Evolutionary conservation across 164 flowering plant species (phyloP).

Genomic region (Kalanchoe fedtschenkoi): DNA sequence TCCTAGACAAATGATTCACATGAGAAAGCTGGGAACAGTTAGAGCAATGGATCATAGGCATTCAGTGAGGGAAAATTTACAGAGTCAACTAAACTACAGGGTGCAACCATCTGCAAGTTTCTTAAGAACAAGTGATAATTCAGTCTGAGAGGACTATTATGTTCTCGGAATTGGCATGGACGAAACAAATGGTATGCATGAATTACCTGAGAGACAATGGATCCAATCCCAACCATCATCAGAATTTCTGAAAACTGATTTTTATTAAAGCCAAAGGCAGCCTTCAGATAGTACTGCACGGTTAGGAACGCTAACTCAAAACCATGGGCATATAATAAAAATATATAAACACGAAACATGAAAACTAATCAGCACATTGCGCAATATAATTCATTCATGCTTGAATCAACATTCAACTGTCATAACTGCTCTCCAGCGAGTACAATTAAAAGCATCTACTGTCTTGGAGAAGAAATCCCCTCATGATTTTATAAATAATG

Average conservation of each 20-base stretch:
- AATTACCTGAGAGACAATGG: conserved; percentile 79
- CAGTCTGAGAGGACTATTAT: neutral
- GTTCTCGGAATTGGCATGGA: neutral
- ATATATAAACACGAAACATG: no score
- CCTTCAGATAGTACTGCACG: conserved; percentile 84
- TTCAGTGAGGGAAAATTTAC: no score
- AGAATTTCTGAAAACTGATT: conserved; percentile 72
- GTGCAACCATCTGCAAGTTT: no score
- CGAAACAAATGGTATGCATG: neutral
- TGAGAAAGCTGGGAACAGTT: no score
- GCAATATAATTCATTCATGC: neutral
- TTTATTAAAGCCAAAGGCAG: conserved; percentile 73
- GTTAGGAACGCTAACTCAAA: neutral
- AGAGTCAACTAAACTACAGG: no score
- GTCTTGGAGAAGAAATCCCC: neutral
- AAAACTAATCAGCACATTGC: neutral
- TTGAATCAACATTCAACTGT: no score
- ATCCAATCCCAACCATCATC: conserved; percentile 78
- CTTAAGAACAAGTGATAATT: neutral
- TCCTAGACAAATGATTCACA: no score
- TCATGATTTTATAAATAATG: neutral
- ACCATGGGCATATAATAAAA: no score
- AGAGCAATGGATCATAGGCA: no score
- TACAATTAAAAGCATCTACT: no score
- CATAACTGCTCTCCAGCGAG: no score